Base-by-base conservation (phyloP, 768 basidiomycete species). In the Suillus americanus region DNA sequence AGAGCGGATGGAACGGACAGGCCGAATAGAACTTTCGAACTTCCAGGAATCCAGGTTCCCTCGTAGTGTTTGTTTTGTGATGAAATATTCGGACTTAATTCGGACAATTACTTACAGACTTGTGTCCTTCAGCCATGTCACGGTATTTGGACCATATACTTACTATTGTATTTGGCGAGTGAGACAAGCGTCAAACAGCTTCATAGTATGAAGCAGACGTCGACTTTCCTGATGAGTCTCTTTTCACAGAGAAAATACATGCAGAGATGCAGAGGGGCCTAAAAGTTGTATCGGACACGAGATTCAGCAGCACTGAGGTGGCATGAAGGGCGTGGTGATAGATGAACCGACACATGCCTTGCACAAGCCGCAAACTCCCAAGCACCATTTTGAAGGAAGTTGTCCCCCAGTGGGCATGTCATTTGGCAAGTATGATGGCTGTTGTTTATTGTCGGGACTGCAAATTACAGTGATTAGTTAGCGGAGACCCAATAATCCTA, bases 401-500 rank as follows among this genome's bases (percentile, higher is more conserved):
- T 33, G 30, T n/a, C 18, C 30, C 51, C 20, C 10, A 9, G 28
- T 28, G 25, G 25, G 25, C 16, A 25, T 25, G 50, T 7, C 25
- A 28, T 50, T 16, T 28, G 8, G 13, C 25, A 16, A 30, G 28
- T 10, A 51, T 28, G 50, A 53, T 57, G 56, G 56, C 41, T 28
- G 51, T 53, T 53, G 46, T 30, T 46, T 55, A 30, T 35, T 35
- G 53, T 54, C 53, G 48, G 23, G 66, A 41, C 38, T 43, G 46
- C 43, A 69, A 69, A 54, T 60, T 41, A n/a, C 61, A 64, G 60
- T 73, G 72, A 73, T 68, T 67, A 73, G 46, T 28, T 20, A 37
- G 74, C 74, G 74, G 74, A 78, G 70, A 76, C 66, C 70, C 69
- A 77, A 75, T 28, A 76, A 75, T 28, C 64, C 55, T 46, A 48